phyloP scores from a whole-genome alignment of 1,284 basidiomycete genomes.

The Pascua sp. region DNA sequence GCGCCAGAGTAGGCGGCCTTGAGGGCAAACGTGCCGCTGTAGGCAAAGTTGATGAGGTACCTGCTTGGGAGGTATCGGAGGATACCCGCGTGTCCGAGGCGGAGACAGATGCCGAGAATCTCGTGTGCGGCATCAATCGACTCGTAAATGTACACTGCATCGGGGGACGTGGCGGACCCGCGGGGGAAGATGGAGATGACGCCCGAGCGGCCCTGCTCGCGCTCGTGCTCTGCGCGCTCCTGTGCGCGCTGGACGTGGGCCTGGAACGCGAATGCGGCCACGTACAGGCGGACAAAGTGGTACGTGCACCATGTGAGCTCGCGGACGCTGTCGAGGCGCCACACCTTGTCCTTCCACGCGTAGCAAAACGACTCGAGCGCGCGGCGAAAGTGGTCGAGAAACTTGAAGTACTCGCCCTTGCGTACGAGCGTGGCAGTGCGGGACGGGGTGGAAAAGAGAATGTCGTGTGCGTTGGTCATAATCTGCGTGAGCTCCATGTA shows the following conservation, averaged over 20 bases:
- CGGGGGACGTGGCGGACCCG: constrained; percentile 45
- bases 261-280: constrained; percentile 50
- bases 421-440: constrained; percentile 46
- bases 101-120: constrained; percentile 43
- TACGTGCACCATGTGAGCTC: constrained; percentile 45
- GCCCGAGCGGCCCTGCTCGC: constrained; percentile 6
- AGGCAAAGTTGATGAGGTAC: constrained; percentile 46
- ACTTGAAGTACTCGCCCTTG: constrained; percentile 51
- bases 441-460: constrained; percentile 47
- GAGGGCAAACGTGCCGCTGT: constrained; percentile 43
- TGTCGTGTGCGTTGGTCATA: constrained; percentile 52
- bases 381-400: constrained; percentile 42
- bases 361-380: constrained; percentile 34
- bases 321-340: constrained; percentile 33
- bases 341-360: constrained; percentile 40
- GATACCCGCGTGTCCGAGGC: constrained; percentile 40
- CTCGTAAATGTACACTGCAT: constrained; percentile 48
- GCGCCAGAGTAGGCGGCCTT: constrained; percentile 45
- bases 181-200: constrained; percentile 30
- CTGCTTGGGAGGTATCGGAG: constrained; percentile 43
- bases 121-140: constrained; percentile 48
- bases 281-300: constrained; percentile 51
- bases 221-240: constrained; percentile 36
- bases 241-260: constrained; percentile 50
- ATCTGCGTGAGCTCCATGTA: constrained; percentile 49